phyloP scores from a whole-genome alignment of 2,329 filamentous ascomycete genomes.

The Verruconis gallopava region DNA sequence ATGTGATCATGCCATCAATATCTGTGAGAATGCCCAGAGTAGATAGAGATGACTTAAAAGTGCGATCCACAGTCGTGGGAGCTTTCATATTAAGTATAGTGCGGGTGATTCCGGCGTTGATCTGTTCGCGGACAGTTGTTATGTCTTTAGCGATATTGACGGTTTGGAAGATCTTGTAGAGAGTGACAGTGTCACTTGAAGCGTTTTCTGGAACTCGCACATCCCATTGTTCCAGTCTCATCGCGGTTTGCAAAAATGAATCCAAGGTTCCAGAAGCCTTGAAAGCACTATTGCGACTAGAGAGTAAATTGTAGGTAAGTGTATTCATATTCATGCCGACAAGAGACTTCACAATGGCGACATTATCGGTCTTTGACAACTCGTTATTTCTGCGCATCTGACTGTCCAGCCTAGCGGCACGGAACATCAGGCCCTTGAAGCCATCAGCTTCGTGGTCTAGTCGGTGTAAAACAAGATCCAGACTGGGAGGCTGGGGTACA shows the following conservation, averaged over 20 bases:
- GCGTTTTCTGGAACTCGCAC: slow-evolving; percentile 56
- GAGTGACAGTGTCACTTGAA: slow-evolving; percentile 50
- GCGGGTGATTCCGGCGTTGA: slow-evolving; percentile 48
- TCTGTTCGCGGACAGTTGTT: slow-evolving; percentile 38
- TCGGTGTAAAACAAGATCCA: slow-evolving; percentile 65
- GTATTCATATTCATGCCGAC: slow-evolving; percentile 74
- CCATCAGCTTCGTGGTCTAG: slow-evolving; percentile 86
- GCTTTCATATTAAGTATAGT: slow-evolving; percentile 43
- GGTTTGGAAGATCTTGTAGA: slow-evolving; percentile 72
- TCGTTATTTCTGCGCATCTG: slow-evolving; percentile 53
- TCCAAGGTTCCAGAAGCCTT: slow-evolving; percentile 48
- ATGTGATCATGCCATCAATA: slow-evolving; percentile 61
- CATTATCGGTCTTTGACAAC: slow-evolving; percentile 45
- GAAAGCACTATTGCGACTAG: slow-evolving; percentile 49
- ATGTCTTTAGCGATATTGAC: slow-evolving; percentile 54
- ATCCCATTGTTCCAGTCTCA: slow-evolving; percentile 84
- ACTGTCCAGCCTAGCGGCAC: slow-evolving; percentile 82
- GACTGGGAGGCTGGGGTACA: slow-evolving; percentile 61
- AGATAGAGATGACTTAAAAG: slow-evolving; percentile 43
- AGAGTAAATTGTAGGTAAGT: slow-evolving; percentile 66
- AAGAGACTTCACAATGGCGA: slow-evolving; percentile 63
- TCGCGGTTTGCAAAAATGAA: slow-evolving; percentile 64
- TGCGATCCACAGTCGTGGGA: slow-evolving; percentile 37
- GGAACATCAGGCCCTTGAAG: slow-evolving; percentile 74
- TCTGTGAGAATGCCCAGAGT: slow-evolving; percentile 65